Conservation (phyloP, 257 asterid genomes). For the Nicotiana sylvestris region DNA sequence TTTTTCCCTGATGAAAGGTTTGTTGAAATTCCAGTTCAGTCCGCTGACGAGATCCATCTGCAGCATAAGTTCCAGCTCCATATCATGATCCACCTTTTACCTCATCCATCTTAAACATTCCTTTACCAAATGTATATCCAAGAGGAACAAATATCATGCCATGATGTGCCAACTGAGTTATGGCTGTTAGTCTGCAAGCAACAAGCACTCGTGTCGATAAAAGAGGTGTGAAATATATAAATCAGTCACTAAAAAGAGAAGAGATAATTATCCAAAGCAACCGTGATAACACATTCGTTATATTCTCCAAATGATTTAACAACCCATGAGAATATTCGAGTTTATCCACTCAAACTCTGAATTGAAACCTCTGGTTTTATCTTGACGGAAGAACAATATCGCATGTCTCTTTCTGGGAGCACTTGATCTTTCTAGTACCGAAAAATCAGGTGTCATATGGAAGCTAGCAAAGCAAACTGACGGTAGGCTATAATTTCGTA, state of each 20-base stretch:
- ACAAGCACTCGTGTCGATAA: neutral
- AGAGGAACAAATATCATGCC: conserved; percentile 84
- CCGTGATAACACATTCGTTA: neutral
- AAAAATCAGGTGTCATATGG: no score
- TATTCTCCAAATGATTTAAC: neutral
- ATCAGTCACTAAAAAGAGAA: neutral
- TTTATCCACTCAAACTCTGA: neutral
- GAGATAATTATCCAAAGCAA: neutral
- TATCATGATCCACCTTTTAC: conserved; percentile 82
- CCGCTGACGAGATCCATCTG: conserved; percentile 81
- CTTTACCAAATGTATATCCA: conserved; percentile 73
- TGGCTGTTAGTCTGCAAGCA: conserved; percentile 59
- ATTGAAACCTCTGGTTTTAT: neutral
- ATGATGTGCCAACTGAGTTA: conserved; percentile 81
- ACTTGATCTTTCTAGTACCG: no score
- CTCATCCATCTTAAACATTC: conserved; percentile 80
- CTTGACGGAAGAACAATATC: neutral
- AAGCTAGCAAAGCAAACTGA: no score
- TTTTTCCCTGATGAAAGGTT: conserved; percentile 85
- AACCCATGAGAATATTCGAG: neutral
- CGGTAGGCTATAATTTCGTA: no score
- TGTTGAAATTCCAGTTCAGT: conserved; percentile 69
- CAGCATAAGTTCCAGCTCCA: conserved; percentile 83
- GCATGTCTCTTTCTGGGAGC: neutral
- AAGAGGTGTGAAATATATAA: neutral